phyloP scores from a whole-genome alignment of 768 basidiomycete genomes.

The Boletellus sp. region DNA sequence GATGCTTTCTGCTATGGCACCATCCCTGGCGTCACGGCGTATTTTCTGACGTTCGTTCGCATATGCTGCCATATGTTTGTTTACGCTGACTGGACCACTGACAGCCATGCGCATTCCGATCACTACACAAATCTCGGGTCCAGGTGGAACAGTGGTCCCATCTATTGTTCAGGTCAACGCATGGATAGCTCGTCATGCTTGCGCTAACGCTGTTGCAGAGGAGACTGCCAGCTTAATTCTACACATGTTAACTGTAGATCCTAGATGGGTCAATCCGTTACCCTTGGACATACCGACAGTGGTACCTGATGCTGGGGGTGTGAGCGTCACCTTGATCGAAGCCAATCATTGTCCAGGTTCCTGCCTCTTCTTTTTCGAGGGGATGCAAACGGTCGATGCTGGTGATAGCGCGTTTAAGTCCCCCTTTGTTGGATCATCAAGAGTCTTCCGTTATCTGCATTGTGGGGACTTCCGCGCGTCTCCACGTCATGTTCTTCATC shows the following conservation, averaged over 20 bases:
- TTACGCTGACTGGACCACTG: constrained; percentile 6
- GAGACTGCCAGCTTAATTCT: constrained; percentile 89
- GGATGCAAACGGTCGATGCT: constrained; percentile 81
- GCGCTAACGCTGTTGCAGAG: constrained; percentile 33
- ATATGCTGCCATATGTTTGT: background rate
- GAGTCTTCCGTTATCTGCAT: constrained; percentile 84
- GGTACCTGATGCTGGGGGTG: constrained; percentile 80
- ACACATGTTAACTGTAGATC: constrained; percentile 87
- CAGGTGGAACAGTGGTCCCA: constrained; percentile 86
- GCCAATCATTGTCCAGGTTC: constrained; percentile 99
- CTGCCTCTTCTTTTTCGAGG: constrained; percentile 91
- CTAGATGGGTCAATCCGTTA: constrained; percentile 83
- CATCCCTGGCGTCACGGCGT: constrained; percentile 86
- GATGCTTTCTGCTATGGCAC: constrained; percentile 95
- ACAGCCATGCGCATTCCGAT: constrained; percentile 93
- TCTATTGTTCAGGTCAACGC: constrained; percentile 78
- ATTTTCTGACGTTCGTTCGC: constrained; percentile 74
- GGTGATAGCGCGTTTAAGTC: constrained; percentile 81
- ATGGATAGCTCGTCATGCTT: background rate
- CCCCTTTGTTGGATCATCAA: constrained; percentile 61
- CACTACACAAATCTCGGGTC: constrained; percentile 92
- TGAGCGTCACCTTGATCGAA: constrained; percentile 90
- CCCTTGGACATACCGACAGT: constrained; percentile 73
- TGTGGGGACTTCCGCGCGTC: constrained; percentile 94
- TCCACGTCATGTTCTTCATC: constrained; percentile 83